A percentile compares a stretch with the other conserved stretches of the same genome.
phyloP scores from a whole-genome alignment of 208 protist genomes.

The Crithidia fasciculata region DNA sequence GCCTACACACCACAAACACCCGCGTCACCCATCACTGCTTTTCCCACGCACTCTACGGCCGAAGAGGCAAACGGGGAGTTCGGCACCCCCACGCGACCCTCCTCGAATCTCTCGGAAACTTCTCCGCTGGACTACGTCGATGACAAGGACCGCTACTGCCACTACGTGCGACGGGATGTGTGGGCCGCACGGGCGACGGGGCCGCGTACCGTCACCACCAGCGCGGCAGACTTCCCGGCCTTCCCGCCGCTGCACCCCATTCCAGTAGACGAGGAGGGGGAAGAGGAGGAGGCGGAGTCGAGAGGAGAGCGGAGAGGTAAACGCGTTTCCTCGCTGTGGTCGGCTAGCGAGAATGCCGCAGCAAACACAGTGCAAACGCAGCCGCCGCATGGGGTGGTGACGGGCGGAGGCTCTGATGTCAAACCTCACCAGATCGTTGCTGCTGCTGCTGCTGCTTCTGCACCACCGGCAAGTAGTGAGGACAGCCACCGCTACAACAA shows the following conservation, averaged over 20 bases:
- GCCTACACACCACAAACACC: neutral
- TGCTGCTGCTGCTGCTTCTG: too few species aligned
- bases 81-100: neutral
- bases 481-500: slow-evolving; percentile 51
- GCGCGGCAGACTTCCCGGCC: slow-evolving; percentile 11
- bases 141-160: slow-evolving; percentile 8
- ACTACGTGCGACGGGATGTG: slow-evolving; percentile 28
- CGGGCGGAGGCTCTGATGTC: too few species aligned
- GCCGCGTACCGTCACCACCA: slow-evolving; percentile 15
- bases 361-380: neutral
- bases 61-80: neutral
- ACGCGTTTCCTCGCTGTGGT: too few species aligned
- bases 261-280: slow-evolving; percentile 14
- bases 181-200: slow-evolving; percentile 27
- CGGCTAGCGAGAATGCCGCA: too few species aligned
- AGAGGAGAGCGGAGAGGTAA: neutral
- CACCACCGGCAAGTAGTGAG: too few species aligned
- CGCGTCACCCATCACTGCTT: neutral
- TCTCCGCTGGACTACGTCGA: slow-evolving; percentile 12
- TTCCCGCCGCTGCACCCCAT: slow-evolving; percentile 34
- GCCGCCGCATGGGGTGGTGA: slow-evolving; percentile 5
- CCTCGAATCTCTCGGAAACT: neutral
- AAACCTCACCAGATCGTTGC: too few species aligned
- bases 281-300: neutral
- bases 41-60: neutral